Evolutionary conservation across 176 grass and related monocot species (phyloP).

Genomic region (Oryza nivara): DNA sequence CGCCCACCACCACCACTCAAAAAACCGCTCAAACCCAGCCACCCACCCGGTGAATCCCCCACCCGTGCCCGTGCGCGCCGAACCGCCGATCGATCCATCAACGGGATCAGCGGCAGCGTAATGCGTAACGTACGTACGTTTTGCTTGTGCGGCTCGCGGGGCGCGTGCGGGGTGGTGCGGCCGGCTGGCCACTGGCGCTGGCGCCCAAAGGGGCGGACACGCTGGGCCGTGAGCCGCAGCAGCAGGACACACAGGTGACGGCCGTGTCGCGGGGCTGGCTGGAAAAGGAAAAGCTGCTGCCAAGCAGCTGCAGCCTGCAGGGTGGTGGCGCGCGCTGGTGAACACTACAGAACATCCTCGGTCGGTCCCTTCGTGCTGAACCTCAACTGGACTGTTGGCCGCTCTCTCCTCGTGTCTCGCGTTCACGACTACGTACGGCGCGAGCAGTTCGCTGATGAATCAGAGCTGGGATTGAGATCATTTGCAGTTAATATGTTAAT

Average conservation of each 20-base stretch:
- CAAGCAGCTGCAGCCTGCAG: too few relatives aligned
- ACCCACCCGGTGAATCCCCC: too few relatives aligned
- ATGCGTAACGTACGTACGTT: not conserved
- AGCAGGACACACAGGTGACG: not conserved
- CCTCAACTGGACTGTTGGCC: not conserved
- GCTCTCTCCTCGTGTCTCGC: not conserved
- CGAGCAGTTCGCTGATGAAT: not conserved
- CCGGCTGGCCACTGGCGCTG: not conserved
- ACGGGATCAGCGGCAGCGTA: too few relatives aligned
- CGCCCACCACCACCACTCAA: not conserved
- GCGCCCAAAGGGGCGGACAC: conserved; percentile 44
- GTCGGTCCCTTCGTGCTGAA: not conserved
- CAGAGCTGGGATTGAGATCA: too few relatives aligned
- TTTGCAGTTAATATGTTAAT: too few relatives aligned
- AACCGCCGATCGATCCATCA: too few relatives aligned
- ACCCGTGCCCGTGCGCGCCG: too few relatives aligned
- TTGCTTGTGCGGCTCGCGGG: not conserved
- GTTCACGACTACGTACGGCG: not conserved
- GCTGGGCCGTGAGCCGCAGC: not conserved
- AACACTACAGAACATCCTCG: not conserved
- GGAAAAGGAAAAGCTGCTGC: not conserved
- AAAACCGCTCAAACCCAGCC: not conserved
- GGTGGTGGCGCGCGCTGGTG: not conserved
- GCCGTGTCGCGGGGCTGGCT: not conserved
- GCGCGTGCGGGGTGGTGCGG: conserved; percentile 22